phyloP scores from a whole-genome alignment of 2,329 filamentous ascomycete species.

The Aspergillus fructus region DNA sequence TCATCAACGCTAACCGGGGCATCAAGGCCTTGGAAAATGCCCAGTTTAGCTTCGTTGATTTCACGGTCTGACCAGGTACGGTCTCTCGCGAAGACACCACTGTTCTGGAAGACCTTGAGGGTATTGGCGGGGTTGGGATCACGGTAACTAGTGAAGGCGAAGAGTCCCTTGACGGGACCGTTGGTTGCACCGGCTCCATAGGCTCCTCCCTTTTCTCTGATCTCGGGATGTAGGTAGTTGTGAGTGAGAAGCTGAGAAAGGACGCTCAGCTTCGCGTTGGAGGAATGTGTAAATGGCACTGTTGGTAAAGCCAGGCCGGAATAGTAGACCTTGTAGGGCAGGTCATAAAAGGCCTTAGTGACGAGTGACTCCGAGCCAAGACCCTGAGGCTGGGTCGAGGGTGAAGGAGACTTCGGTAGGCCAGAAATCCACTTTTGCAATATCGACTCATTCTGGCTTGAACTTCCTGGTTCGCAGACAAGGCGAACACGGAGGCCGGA shows the following conservation, averaged over 20 bases:
- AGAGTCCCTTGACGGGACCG: conserved; percentile 75
- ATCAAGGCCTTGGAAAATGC: conserved; percentile 88
- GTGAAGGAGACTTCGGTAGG: conserved; percentile 50
- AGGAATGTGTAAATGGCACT: conserved; percentile 73
- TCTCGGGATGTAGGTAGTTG: conserved; percentile 95
- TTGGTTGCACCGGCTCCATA: conserved; percentile 91
- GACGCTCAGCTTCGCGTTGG: conserved; percentile 79
- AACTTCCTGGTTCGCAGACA: conserved; percentile 78
- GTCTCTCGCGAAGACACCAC: conserved; percentile 79
- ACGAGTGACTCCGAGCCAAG: conserved; percentile 39
- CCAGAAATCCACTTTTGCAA: conserved; percentile 69
- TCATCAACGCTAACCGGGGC: conserved; percentile 82
- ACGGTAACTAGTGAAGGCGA: conserved; percentile 94
- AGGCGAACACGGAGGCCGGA: conserved; percentile 73
- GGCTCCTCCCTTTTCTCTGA: conserved; percentile 94
- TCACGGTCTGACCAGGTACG: conserved; percentile 79
- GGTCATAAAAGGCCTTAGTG: conserved; percentile 79
- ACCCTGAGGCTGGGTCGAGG: conserved; percentile 32
- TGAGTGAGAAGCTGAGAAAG: conserved; percentile 91
- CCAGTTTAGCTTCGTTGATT: conserved; percentile 93
- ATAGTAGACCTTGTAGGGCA: conserved; percentile 98
- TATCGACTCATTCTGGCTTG: conserved; percentile 66
- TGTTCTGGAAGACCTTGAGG: conserved; percentile 76
- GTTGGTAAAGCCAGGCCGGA: conserved; percentile 80
- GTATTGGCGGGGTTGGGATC: conserved; percentile 94